phyloP scores from a whole-genome alignment of 2,329 filamentous ascomycete genomes.

The Epichloe typhina region DNA sequence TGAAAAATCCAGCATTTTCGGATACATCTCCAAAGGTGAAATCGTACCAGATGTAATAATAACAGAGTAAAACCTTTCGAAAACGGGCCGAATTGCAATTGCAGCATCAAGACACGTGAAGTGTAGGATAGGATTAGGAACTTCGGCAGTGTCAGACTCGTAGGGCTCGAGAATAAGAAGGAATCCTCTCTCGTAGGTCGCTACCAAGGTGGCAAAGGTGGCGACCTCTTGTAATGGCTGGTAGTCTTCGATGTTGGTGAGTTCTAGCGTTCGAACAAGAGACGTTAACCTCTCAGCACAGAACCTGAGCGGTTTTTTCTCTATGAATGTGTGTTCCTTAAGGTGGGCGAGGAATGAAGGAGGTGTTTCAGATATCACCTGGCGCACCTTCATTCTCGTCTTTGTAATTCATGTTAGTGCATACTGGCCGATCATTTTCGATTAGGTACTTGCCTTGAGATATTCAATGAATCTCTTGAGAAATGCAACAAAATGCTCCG shows the following conservation, averaged over 20 bases:
- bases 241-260: constrained; percentile 97
- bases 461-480: constrained; percentile 96
- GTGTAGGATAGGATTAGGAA: constrained; percentile 92
- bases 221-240: constrained; percentile 94
- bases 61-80: constrained; percentile 93
- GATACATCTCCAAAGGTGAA: constrained; percentile 96
- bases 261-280: constrained; percentile 82
- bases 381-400: constrained; percentile 95
- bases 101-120: constrained; percentile 95
- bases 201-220: constrained; percentile 88
- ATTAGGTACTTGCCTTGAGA: constrained; percentile 45
- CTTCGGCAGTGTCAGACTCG: constrained; percentile 87
- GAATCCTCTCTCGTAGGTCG: constrained; percentile 95
- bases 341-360: constrained; percentile 86
- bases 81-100: constrained; percentile 95
- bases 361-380: constrained; percentile 94
- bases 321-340: constrained; percentile 93
- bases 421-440: background rate
- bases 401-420: constrained; percentile 19
- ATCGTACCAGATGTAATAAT: constrained; percentile 98
- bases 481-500: constrained; percentile 92
- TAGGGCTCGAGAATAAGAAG: constrained; percentile 93
- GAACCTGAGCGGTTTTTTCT: constrained; percentile 87
- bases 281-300: constrained; percentile 92
- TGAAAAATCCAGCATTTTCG: constrained; percentile 90